phyloP scores from a whole-genome alignment of 2,329 filamentous ascomycete species.

The Moelleriella libera region DNA sequence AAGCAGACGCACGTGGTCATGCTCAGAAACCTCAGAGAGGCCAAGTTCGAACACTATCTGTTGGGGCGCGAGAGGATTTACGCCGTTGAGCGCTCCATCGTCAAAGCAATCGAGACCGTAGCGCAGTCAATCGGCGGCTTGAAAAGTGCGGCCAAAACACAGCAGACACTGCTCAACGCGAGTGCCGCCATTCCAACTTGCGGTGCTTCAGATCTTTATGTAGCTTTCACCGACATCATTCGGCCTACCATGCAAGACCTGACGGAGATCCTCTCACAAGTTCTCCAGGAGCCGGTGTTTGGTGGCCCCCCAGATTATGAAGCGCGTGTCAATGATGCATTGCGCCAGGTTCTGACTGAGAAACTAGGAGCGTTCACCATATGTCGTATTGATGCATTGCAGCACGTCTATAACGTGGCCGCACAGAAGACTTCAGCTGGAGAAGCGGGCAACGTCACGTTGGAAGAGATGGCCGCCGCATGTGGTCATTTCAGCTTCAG shows the following conservation, averaged over 20 bases:
- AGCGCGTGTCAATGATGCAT: conserved; percentile 56
- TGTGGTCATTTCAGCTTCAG: conserved; percentile 89
- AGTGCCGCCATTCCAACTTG: background rate
- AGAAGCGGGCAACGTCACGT: conserved; percentile 67
- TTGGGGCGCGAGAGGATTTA: conserved; percentile 65
- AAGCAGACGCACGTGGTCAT: conserved; percentile 29
- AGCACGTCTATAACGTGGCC: conserved; percentile 61
- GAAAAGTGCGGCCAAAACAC: conserved; percentile 70
- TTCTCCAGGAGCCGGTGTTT: conserved; percentile 72
- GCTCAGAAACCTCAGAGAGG: conserved; percentile 64
- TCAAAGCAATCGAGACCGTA: conserved; percentile 67
- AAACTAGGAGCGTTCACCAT: conserved; percentile 61
- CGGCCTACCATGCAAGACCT: conserved; percentile 85
- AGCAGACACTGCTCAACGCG: conserved; percentile 59
- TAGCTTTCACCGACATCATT: conserved; percentile 70
- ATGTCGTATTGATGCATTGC: conserved; percentile 58
- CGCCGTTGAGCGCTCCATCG: conserved; percentile 57
- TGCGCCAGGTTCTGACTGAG: conserved; percentile 58
- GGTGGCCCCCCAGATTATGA: conserved; percentile 11
- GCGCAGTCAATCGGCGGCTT: conserved; percentile 77
- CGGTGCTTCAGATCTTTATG: conserved; percentile 59
- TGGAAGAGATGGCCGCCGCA: conserved; percentile 83
- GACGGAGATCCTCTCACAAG: conserved; percentile 68
- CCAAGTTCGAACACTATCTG: conserved; percentile 73
- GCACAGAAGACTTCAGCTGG: conserved; percentile 44